phyloP scores from a whole-genome alignment of 371 early-diverging fungal species.

The Mucor racemosus region DNA sequence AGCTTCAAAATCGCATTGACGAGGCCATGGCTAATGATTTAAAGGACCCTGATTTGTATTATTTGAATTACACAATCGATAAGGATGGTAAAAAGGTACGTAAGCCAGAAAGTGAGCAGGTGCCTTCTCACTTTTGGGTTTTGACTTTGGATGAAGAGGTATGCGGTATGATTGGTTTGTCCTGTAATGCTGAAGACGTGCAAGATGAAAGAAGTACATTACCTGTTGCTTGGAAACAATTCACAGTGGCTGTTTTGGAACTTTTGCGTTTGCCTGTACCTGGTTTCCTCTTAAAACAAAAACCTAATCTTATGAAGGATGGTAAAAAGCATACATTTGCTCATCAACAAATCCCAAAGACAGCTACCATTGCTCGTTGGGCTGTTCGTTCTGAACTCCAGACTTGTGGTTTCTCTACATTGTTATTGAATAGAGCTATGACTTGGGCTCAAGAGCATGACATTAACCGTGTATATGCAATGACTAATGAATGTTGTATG shows the following conservation, averaged over 20 bases:
- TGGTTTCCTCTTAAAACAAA: constrained; percentile 1
- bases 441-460: constrained; percentile 43
- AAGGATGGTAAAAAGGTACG: constrained; percentile 36
- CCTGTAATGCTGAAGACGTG: constrained; percentile 30
- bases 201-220: constrained; percentile 26
- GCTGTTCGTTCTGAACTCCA: constrained; percentile 41
- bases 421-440: constrained; percentile 46
- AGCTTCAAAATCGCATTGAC: constrained; percentile 38
- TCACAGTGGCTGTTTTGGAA: constrained; percentile 18
- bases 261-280: constrained; percentile 20
- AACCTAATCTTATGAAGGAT: neutral
- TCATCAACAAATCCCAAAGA: constrained; percentile 34
- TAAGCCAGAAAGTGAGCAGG: constrained; percentile 33
- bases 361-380: constrained; percentile 45
- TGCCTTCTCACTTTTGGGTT: constrained; percentile 54
- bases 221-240: constrained; percentile 33
- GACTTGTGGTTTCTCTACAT: constrained; percentile 45
- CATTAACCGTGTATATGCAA: constrained; percentile 42
- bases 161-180: constrained; percentile 47
- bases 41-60: constrained; percentile 44
- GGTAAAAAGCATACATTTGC: constrained; percentile 20
- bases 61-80: constrained; percentile 34
- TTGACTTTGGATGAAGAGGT: constrained; percentile 34
- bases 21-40: constrained; percentile 45
- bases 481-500: constrained; percentile 39